These are phyloP conservation scores for Pulicaria dysenterica DNA, from an alignment of 129 eudicot species.

Conservation along the genomic window DNA sequence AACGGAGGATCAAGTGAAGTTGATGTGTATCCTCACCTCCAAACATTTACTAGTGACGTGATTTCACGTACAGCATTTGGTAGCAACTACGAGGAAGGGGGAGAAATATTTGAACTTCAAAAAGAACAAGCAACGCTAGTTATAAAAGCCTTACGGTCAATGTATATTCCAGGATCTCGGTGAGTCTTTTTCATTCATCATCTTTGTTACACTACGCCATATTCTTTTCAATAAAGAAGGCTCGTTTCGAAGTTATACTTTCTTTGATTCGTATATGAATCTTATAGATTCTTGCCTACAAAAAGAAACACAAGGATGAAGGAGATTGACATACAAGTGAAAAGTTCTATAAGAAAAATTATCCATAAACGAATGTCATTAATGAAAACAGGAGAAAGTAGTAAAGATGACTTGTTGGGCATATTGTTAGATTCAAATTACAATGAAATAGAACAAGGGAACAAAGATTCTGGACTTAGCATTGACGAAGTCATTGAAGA, in stretches of 20 bases:
- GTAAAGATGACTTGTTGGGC: slow-evolving; percentile 34
- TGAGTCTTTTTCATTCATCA: slow-evolving; percentile 7
- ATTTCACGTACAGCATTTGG: slow-evolving; percentile 23
- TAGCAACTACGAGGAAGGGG: slow-evolving; percentile 45
- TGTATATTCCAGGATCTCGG: slow-evolving; percentile 50
- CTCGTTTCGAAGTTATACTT: neutral
- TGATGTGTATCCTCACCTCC: neutral
- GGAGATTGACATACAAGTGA: slow-evolving; percentile 17
- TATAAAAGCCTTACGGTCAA: neutral
- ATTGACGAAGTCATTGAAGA: slow-evolving; percentile 39
- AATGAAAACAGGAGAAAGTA: slow-evolving; percentile 11
- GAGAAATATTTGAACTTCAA: slow-evolving; percentile 46
- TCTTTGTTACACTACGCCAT: neutral
- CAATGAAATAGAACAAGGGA: slow-evolving; percentile 32
- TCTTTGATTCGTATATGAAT: neutral
- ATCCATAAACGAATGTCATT: slow-evolving; percentile 20
- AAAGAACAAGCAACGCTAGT: slow-evolving; percentile 32
- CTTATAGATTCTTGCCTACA: slow-evolving; percentile 29
- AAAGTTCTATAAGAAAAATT: slow-evolving; percentile 13
- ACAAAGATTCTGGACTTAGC: slow-evolving; percentile 24
- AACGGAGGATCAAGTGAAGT: neutral
- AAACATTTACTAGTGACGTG: neutral
- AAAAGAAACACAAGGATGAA: slow-evolving; percentile 19
- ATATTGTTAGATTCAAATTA: slow-evolving; percentile 35
- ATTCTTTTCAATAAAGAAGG: neutral